Evolutionary conservation across 176 grass and related monocot species (phyloP).

Genomic region (Canna indica): DNA sequence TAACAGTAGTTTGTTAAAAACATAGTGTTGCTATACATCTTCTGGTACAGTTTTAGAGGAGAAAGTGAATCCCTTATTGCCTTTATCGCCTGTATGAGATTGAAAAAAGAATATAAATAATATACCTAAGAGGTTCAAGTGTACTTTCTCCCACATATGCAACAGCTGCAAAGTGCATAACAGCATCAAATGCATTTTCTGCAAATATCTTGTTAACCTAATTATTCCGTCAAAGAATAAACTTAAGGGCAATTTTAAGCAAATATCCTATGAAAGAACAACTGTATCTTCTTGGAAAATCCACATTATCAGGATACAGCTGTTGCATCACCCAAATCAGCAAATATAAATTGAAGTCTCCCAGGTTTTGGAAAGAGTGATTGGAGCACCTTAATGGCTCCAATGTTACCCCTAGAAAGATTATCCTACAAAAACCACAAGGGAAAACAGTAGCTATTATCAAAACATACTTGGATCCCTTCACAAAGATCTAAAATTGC

Average conservation of each 20-base stretch:
- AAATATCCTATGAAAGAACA: background rate
- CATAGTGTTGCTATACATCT: background rate
- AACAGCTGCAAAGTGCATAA: slow-evolving; percentile 95
- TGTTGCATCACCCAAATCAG: slow-evolving; percentile 84
- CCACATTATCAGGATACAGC: slow-evolving; percentile 49
- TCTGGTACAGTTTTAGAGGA: background rate
- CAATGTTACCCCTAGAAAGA: slow-evolving; percentile 92
- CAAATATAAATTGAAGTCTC: slow-evolving; percentile 94
- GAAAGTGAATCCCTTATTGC: no score
- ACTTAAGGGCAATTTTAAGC: background rate
- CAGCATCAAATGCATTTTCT: slow-evolving; percentile 86
- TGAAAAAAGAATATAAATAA: background rate
- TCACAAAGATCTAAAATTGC: background rate
- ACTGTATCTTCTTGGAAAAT: background rate
- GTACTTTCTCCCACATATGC: slow-evolving; percentile 96
- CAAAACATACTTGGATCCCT: background rate
- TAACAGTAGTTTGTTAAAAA: background rate
- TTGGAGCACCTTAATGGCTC: slow-evolving; percentile 69
- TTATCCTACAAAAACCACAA: slow-evolving; percentile 57
- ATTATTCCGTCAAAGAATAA: slow-evolving; percentile 11
- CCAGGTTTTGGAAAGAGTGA: slow-evolving; percentile 63
- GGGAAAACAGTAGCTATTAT: background rate
- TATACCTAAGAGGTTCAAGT: slow-evolving; percentile 84
- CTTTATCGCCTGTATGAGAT: background rate
- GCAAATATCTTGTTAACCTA: slow-evolving; percentile 94